Evolutionary conservation across 495 filamentous ascomycete genomes (phyloP).

Genomic region (Alectoria sarmentosa): DNA sequence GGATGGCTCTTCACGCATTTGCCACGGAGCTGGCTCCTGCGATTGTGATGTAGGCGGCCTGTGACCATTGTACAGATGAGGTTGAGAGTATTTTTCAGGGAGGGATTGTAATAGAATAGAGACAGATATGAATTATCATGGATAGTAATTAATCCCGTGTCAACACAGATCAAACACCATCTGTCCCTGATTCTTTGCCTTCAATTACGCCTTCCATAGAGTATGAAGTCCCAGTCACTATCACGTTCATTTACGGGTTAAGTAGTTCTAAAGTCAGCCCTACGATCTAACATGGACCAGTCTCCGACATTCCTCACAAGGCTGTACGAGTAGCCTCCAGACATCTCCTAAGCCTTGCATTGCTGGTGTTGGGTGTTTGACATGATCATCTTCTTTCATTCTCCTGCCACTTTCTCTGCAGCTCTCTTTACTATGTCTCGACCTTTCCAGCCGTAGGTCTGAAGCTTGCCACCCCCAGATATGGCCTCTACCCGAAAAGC

Average conservation of each 20-base stretch:
- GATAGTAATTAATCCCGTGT: background rate
- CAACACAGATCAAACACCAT: background rate
- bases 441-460: background rate
- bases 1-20: background rate
- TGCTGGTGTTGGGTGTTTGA: background rate
- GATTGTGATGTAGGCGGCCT: background rate
- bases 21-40: background rate
- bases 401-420: background rate
- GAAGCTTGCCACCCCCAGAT: background rate
- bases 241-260: too few relatives aligned
- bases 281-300: background rate
- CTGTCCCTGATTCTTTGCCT: background rate
- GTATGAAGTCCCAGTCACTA: too few relatives aligned
- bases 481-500: background rate
- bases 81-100: background rate
- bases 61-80: background rate
- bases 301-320: background rate
- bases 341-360: background rate
- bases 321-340: background rate
- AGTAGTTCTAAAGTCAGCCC: background rate
- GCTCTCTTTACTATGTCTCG: background rate
- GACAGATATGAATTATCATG: background rate
- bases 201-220: too few relatives aligned
- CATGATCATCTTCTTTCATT: background rate
- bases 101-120: background rate